Percentiles rank a stretch among this genome's conserved stretches.
Evolutionary conservation across 176 grass and related monocot genomes (phyloP).

Genomic region (Paspalum notatum): DNA sequence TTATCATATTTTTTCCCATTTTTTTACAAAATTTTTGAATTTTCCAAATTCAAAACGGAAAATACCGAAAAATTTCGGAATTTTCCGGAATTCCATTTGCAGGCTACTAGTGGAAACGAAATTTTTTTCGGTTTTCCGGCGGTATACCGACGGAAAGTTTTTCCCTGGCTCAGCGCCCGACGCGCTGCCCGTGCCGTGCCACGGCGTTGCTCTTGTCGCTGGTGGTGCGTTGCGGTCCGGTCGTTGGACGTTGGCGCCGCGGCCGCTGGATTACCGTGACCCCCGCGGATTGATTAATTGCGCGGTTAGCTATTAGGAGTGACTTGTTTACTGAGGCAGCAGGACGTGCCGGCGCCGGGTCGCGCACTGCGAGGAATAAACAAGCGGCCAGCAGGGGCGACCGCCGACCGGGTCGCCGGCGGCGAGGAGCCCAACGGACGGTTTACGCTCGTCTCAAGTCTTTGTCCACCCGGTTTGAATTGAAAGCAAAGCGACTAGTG

Average conservation of each 20-base stretch:
- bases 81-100: too few relatives aligned
- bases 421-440: constrained; percentile 15
- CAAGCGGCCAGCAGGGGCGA: constrained; percentile 9
- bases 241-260: not conserved
- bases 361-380: constrained; percentile 44
- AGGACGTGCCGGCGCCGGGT: not conserved
- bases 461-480: not conserved
- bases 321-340: constrained; percentile 32
- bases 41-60: too few relatives aligned
- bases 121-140: too few relatives aligned
- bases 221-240: not conserved
- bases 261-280: constrained; percentile 14
- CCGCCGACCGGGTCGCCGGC: constrained; percentile 28
- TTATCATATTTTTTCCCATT: too few relatives aligned
- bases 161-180: constrained; percentile 22
- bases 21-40: too few relatives aligned
- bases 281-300: not conserved
- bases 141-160: too few relatives aligned
- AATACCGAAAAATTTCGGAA: too few relatives aligned
- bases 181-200: constrained; percentile 40
- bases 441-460: not conserved
- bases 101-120: too few relatives aligned
- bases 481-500: not conserved
- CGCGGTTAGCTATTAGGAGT: not conserved
- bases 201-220: not conserved